These are phyloP conservation scores for Cutaneotrichosporon sp. DNA, from an alignment of 1,284 basidiomycete genomes.

Conservation along the genomic window DNA sequence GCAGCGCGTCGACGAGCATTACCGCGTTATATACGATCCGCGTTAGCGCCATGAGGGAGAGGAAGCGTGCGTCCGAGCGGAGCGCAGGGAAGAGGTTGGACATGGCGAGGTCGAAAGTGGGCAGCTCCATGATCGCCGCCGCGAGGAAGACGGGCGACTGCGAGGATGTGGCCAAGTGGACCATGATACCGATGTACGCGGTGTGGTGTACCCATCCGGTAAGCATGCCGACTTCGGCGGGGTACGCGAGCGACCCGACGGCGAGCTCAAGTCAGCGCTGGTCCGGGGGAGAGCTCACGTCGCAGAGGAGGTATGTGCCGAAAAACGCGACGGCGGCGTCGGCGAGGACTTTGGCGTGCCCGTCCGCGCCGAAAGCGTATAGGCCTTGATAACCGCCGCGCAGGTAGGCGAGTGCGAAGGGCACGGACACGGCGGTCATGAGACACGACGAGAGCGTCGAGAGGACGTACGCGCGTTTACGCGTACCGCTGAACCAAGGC, in stretches of 20 bases:
- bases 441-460: slow-evolving; percentile 50
- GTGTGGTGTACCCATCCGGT: slow-evolving; percentile 62
- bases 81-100: slow-evolving; percentile 52
- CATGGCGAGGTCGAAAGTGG: slow-evolving; percentile 57
- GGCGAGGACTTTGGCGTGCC: slow-evolving; percentile 27
- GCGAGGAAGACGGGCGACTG: slow-evolving; percentile 54
- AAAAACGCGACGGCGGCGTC: slow-evolving; percentile 35
- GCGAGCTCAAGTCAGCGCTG: slow-evolving; percentile 23
- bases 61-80: slow-evolving; percentile 56
- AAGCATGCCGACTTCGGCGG: slow-evolving; percentile 51
- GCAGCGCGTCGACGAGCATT: slow-evolving; percentile 47
- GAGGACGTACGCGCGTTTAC: slow-evolving; percentile 56
- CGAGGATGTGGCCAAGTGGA: slow-evolving; percentile 47
- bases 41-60: slow-evolving; percentile 54
- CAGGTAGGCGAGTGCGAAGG: slow-evolving; percentile 51
- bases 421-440: slow-evolving; percentile 54
- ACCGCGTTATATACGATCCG: slow-evolving; percentile 55
- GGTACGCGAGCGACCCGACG: slow-evolving; percentile 37
- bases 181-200: slow-evolving; percentile 54
- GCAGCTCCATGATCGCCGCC: slow-evolving; percentile 57
- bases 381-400: slow-evolving; percentile 24
- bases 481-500: slow-evolving; percentile 44
- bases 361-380: slow-evolving; percentile 22
- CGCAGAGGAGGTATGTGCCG: slow-evolving; percentile 39
- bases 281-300: too few species aligned